A percentile compares a stretch with the other conserved stretches of the same genome.
Conservation (phyloP, 1,284 basidiomycete genomes). For the Stereum hirsutum region DNA sequence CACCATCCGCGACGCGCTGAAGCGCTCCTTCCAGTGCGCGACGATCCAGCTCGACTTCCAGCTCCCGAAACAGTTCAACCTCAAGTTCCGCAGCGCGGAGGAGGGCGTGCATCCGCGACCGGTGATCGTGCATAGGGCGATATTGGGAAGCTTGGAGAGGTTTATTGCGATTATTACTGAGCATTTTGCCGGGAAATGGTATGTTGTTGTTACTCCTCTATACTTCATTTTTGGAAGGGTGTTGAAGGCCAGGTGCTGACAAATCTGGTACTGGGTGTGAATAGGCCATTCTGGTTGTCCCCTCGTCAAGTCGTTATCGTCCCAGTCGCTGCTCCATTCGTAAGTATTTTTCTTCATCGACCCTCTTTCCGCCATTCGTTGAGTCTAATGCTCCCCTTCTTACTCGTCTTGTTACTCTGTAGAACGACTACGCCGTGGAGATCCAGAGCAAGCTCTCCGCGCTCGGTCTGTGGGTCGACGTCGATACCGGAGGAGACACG, state of each 20-base stretch:
- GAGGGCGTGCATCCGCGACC: constrained; percentile 63
- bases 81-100: constrained; percentile 81
- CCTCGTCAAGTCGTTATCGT: constrained; percentile 94
- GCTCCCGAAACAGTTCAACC: constrained; percentile 95
- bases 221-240: not conserved
- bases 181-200: constrained; percentile 97
- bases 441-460: constrained; percentile 64
- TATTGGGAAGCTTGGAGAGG: constrained; percentile 89
- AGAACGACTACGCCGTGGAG: constrained; percentile 88
- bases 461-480: constrained; percentile 82
- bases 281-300: constrained; percentile 94
- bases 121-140: constrained; percentile 98
- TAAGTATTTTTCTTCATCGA: constrained; percentile 31
- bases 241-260: no score
- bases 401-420: constrained; percentile 13
- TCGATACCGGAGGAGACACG: constrained; percentile 89
- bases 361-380: not conserved
- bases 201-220: constrained; percentile 14
- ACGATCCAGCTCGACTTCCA: constrained; percentile 99
- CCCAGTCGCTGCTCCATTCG: constrained; percentile 83
- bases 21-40: constrained; percentile 94
- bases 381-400: not conserved
- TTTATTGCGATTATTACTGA: constrained; percentile 98
- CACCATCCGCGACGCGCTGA: constrained; percentile 89
- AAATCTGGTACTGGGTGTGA: not conserved